phyloP scores from a whole-genome alignment of 768 basidiomycete species.

The Mycena chlorophos region DNA sequence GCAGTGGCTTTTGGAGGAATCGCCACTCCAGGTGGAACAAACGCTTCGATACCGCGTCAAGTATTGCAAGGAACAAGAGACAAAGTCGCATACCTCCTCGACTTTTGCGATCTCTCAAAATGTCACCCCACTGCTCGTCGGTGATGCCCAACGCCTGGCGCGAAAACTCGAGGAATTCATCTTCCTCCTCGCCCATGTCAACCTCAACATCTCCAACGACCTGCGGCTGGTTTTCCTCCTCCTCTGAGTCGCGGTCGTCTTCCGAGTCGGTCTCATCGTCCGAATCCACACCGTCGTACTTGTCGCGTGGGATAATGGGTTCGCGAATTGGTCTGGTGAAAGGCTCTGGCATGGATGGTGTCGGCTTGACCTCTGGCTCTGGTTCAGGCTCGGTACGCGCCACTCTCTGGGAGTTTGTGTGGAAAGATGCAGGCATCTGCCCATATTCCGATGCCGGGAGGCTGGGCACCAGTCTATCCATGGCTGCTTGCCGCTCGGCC shows the following conservation, averaged over 20 bases:
- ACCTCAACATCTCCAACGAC: constrained; percentile 83
- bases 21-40: constrained; percentile 50
- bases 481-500: constrained; percentile 56
- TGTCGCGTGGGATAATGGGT: constrained; percentile 79
- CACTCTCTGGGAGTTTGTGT: constrained; percentile 69
- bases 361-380: constrained; percentile 27
- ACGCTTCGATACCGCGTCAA: constrained; percentile 42
- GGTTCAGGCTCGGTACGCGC: constrained; percentile 48
- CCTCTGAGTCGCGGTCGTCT: constrained; percentile 54
- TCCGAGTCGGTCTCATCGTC: constrained; percentile 84
- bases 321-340: constrained; percentile 57
- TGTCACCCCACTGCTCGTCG: constrained; percentile 88
- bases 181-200: constrained; percentile 91
- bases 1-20: constrained; percentile 16
- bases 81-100: constrained; percentile 70
- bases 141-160: constrained; percentile 87
- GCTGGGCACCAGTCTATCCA: constrained; percentile 80
- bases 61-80: neutral
- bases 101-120: constrained; percentile 71
- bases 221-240: constrained; percentile 80
- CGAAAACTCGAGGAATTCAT: constrained; percentile 94
- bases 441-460: constrained; percentile 88
- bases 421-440: constrained; percentile 72
- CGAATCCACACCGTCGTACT: constrained; percentile 91
- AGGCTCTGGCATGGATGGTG: constrained; percentile 22